Evolutionary conservation across 2,329 filamentous ascomycete genomes (phyloP).

Genomic region (Ilyonectria mors-panacis): DNA sequence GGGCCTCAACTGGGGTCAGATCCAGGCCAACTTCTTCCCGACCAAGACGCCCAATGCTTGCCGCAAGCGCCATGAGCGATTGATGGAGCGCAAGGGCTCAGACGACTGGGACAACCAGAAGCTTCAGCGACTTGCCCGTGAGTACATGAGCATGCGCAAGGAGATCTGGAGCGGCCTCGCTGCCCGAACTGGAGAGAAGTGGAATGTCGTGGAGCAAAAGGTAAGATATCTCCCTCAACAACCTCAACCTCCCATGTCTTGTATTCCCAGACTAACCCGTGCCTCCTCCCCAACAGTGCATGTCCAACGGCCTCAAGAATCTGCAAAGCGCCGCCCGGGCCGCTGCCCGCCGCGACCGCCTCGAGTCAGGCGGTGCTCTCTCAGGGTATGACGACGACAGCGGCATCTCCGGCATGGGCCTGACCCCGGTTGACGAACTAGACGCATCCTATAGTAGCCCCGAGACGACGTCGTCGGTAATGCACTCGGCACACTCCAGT

Average conservation of each 20-base stretch:
- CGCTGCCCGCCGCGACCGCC: conserved; percentile 75
- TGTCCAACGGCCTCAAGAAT: conserved; percentile 88
- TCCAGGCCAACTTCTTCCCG: conserved; percentile 82
- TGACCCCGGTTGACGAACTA: conserved; percentile 72
- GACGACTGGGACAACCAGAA: conserved; percentile 86
- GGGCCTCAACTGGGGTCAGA: conserved; percentile 87
- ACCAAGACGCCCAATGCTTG: conserved; percentile 87
- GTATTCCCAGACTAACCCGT: conserved; percentile 14
- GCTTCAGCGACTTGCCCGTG: conserved; percentile 80
- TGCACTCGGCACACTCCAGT: conserved; percentile 54
- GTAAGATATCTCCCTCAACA: conserved; percentile 54
- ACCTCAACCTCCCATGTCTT: background rate
- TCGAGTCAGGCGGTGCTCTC: conserved; percentile 59
- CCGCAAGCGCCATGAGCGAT: conserved; percentile 88
- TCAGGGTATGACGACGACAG: conserved; percentile 78
- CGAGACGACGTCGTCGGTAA: conserved; percentile 62
- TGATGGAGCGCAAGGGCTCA: conserved; percentile 82
- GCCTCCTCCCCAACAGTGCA: conserved; percentile 70
- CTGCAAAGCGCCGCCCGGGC: conserved; percentile 79
- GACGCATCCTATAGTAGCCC: conserved; percentile 71
- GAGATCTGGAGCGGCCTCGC: conserved; percentile 87
- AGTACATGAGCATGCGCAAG: conserved; percentile 84
- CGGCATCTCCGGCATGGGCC: conserved; percentile 74
- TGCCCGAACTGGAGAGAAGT: conserved; percentile 84
- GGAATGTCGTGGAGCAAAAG: conserved; percentile 78